phyloP scores from a whole-genome alignment of 257 asterid genomes.

The Henckelia pumila region DNA sequence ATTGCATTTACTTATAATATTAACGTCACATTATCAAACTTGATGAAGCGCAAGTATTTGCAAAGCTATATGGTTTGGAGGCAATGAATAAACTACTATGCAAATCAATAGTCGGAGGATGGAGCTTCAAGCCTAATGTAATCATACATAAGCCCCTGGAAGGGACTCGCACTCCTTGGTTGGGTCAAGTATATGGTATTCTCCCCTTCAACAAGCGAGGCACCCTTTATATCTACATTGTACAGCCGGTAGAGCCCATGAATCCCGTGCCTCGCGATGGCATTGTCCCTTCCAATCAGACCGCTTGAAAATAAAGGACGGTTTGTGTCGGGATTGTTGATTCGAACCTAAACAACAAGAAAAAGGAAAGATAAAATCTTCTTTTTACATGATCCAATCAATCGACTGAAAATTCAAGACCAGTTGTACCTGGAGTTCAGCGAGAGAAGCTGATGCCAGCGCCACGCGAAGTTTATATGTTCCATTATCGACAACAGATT shows the following conservation, averaged over 20 bases:
- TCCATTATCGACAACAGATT: conserved; percentile 37
- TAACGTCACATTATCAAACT: background rate
- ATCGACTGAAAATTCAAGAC: background rate
- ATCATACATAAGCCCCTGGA: conserved; percentile 75
- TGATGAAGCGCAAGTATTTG: background rate
- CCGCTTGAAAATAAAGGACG: conserved; percentile 66
- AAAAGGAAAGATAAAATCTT: background rate
- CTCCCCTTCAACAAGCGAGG: conserved; percentile 42
- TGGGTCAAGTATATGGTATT: conserved; percentile 59
- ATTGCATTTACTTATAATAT: background rate
- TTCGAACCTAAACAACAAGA: conserved; percentile 51
- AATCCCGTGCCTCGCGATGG: conserved; percentile 80
- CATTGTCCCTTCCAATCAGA: conserved; percentile 64
- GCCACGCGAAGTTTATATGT: conserved; percentile 61
- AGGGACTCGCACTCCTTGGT: conserved; percentile 46
- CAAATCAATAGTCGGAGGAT: background rate
- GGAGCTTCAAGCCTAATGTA: conserved; percentile 73
- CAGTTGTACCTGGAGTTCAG: conserved; percentile 64
- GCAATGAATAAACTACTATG: too few species aligned
- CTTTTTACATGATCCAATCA: background rate
- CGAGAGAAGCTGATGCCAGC: conserved; percentile 57
- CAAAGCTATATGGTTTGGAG: background rate
- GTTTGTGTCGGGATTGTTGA: conserved; percentile 43
- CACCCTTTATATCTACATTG: conserved; percentile 37
- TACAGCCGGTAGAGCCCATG: conserved; percentile 71